Percentiles rank a stretch among this genome's conserved stretches.
phyloP scores from a whole-genome alignment of 164 flowering plant species.

The Malania oleifera region DNA sequence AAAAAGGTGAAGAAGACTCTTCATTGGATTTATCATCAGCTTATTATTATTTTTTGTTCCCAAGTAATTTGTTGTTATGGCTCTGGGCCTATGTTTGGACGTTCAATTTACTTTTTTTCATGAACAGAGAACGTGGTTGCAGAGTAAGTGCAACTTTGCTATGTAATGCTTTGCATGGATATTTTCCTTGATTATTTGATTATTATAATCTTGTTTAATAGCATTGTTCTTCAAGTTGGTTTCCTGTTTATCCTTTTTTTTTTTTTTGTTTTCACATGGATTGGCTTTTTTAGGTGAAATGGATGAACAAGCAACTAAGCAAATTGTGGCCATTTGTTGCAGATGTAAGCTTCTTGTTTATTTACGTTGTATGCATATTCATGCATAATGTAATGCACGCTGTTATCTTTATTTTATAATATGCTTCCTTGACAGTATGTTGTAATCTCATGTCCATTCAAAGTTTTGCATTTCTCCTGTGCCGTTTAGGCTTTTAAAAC shows the following conservation, averaged over 20 bases:
- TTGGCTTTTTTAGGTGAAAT: slow-evolving; percentile 76
- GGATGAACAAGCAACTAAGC: slow-evolving; percentile 87
- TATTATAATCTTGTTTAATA: no score
- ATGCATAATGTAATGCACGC: neutral
- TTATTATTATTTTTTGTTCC: no score
- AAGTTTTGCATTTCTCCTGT: neutral
- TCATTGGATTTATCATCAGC: no score
- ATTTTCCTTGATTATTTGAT: no score
- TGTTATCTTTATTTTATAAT: neutral
- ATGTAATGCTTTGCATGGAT: no score
- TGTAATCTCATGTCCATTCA: neutral
- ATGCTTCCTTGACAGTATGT: neutral
- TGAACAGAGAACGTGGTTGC: no score
- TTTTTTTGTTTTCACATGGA: slow-evolving; percentile 6
- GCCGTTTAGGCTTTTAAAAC: no score
- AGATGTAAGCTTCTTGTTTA: slow-evolving; percentile 56
- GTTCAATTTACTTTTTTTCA: no score
- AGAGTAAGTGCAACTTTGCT: no score
- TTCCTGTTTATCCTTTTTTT: neutral
- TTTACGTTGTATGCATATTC: neutral
- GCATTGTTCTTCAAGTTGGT: neutral
- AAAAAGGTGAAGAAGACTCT: no score
- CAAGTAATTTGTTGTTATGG: no score
- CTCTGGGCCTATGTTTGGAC: no score
- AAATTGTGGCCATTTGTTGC: slow-evolving; percentile 95